Evolutionary conservation across 2,329 filamentous ascomycete genomes (phyloP).

Genomic region (Phialophora chinensis): DNA sequence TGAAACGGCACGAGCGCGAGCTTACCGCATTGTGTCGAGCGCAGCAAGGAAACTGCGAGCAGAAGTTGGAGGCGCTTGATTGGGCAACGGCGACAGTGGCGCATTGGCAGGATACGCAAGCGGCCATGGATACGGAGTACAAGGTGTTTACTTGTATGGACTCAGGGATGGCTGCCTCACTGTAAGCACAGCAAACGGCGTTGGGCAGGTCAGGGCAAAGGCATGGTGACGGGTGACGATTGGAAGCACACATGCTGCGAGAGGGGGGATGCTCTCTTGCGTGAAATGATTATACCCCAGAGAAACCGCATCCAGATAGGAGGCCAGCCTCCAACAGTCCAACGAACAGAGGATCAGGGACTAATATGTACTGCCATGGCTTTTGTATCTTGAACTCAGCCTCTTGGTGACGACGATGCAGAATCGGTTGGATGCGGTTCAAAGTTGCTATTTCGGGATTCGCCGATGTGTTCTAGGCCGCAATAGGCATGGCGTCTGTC

Average conservation of each 20-base stretch:
- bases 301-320: not conserved
- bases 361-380: not conserved
- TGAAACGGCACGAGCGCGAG: constrained; percentile 28
- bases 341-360: not conserved
- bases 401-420: not conserved
- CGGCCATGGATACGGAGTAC: not conserved
- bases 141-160: not conserved
- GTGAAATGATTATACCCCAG: constrained; percentile 18
- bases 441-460: constrained; percentile 6
- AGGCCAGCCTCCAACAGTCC: not conserved
- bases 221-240: not conserved
- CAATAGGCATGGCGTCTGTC: constrained; percentile 4
- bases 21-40: constrained; percentile 28
- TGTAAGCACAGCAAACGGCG: not conserved
- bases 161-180: not conserved
- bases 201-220: constrained; percentile 4
- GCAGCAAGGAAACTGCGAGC: constrained; percentile 17
- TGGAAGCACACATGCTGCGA: not conserved
- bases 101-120: not conserved
- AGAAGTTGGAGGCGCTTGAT: not conserved
- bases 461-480: not conserved
- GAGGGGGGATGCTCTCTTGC: constrained; percentile 3
- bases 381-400: not conserved
- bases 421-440: not conserved
- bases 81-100: not conserved